Conservation (phyloP, 306 rosid genomes). For the Prunus padus region DNA sequence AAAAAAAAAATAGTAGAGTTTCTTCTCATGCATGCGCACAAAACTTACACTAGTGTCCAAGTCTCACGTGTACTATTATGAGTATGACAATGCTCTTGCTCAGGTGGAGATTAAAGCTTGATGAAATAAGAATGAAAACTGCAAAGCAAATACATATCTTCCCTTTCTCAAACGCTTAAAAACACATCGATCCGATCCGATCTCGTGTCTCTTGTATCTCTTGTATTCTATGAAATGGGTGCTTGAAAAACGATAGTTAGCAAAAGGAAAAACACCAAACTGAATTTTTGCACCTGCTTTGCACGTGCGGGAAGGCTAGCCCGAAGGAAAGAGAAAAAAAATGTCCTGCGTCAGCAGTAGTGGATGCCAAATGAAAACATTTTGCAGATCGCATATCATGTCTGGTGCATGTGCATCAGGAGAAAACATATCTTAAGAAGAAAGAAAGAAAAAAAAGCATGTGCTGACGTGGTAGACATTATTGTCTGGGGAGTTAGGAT, state of each 20-base stretch:
- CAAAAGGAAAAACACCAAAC: neutral
- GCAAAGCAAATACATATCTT: neutral
- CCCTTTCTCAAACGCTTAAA: neutral
- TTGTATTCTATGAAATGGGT: neutral
- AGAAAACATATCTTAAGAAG: neutral
- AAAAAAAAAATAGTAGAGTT: neutral
- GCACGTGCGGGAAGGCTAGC: neutral
- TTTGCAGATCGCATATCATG: conserved; percentile 16
- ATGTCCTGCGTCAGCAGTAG: neutral
- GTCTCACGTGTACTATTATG: neutral
- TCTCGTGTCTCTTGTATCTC: neutral
- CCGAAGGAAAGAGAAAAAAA: neutral
- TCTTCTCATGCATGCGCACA: neutral
- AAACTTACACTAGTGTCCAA: neutral
- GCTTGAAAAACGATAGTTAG: too few relatives aligned
- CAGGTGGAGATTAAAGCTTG: neutral
- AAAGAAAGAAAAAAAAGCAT: neutral
- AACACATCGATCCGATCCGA: neutral
- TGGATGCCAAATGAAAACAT: conserved; percentile 13
- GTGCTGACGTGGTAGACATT: conserved; percentile 4
- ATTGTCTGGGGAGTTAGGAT: neutral
- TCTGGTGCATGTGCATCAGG: conserved; percentile 3
- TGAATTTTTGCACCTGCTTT: too few relatives aligned
- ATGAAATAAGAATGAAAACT: neutral
- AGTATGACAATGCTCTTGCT: conserved; percentile 2